Evolutionary conservation across 495 filamentous ascomycete species (phyloP).

Genomic region (Baudoinia panamericana): DNA sequence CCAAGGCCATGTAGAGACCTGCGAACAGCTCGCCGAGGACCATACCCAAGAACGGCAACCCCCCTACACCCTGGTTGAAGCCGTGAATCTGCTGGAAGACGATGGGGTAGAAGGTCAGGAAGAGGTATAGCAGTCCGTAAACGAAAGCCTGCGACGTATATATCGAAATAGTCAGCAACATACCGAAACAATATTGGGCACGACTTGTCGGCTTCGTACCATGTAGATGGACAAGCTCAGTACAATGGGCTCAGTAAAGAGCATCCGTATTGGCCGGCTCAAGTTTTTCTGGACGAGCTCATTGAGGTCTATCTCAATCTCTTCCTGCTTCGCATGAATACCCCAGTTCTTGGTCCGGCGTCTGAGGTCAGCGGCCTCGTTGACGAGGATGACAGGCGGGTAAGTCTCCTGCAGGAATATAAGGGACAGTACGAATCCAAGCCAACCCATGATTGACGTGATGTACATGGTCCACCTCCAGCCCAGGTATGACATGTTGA

Average conservation of each 20-base stretch:
- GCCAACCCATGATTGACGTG: conserved; percentile 59
- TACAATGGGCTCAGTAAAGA: conserved; percentile 72
- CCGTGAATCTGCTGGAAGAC: conserved; percentile 63
- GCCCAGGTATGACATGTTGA: conserved; percentile 49
- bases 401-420: conserved; percentile 74
- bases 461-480: conserved; percentile 84
- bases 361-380: conserved; percentile 65
- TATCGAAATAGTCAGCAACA: conserved; percentile 9
- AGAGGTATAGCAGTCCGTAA: conserved; percentile 70
- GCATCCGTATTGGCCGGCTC: conserved; percentile 60
- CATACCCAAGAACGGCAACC: conserved; percentile 73
- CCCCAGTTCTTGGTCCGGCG: conserved; percentile 81
- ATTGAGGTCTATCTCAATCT: conserved; percentile 72
- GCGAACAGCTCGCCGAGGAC: conserved; percentile 58
- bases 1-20: conserved; percentile 48
- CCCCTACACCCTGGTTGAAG: conserved; percentile 52
- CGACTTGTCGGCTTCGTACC: conserved; percentile 29
- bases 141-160: conserved; percentile 32
- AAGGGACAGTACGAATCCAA: conserved; percentile 55
- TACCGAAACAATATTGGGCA: not conserved
- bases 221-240: conserved; percentile 64
- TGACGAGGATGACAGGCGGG: conserved; percentile 63
- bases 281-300: conserved; percentile 79
- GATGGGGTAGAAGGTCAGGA: conserved; percentile 67
- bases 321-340: conserved; percentile 86